Conservation (phyloP, 2,329 filamentous ascomycete species). For the Gaeumannomyces tritici region DNA sequence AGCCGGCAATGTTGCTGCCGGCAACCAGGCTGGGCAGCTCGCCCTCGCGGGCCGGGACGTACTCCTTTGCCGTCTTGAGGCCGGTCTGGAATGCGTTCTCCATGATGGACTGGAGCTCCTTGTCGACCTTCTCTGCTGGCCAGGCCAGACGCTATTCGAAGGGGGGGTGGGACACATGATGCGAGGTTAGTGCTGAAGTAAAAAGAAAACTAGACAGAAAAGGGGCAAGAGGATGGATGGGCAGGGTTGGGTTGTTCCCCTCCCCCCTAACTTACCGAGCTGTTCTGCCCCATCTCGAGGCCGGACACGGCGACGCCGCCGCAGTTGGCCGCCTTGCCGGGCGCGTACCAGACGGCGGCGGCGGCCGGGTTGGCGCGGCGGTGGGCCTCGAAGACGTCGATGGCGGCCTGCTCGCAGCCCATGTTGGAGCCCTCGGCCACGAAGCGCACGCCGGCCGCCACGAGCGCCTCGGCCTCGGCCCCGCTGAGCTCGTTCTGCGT, state of each 20-base stretch:
- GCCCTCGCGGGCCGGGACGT: conserved; percentile 67
- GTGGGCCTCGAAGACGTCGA: conserved; percentile 80
- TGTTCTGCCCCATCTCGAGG: conserved; percentile 99
- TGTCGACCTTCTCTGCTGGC: conserved; percentile 84
- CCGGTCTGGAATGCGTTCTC: conserved; percentile 86
- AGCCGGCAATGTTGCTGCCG: conserved; percentile 94
- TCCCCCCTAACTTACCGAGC: conserved; percentile 30
- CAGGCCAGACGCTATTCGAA: conserved; percentile 76
- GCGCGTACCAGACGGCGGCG: conserved; percentile 83
- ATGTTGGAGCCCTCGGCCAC: conserved; percentile 98
- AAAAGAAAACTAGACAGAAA: too few species aligned
- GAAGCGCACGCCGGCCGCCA: conserved; percentile 68
- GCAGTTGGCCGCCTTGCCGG: conserved; percentile 94
- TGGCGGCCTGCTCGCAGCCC: conserved; percentile 94
- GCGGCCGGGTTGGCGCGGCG: conserved; percentile 42
- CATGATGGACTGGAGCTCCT: conserved; percentile 90
- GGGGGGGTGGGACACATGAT: conserved; percentile 9
- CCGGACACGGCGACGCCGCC: conserved; percentile 96
- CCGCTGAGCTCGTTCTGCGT: conserved; percentile 96
- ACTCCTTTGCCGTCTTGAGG: conserved; percentile 80
- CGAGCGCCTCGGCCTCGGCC: conserved; percentile 78
- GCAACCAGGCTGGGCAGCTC: conserved; percentile 85
- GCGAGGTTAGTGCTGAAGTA: background rate
- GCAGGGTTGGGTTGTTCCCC: too few species aligned
- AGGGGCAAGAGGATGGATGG: too few species aligned